phyloP scores from a whole-genome alignment of 768 basidiomycete genomes.

The Pisolithus sp. region DNA sequence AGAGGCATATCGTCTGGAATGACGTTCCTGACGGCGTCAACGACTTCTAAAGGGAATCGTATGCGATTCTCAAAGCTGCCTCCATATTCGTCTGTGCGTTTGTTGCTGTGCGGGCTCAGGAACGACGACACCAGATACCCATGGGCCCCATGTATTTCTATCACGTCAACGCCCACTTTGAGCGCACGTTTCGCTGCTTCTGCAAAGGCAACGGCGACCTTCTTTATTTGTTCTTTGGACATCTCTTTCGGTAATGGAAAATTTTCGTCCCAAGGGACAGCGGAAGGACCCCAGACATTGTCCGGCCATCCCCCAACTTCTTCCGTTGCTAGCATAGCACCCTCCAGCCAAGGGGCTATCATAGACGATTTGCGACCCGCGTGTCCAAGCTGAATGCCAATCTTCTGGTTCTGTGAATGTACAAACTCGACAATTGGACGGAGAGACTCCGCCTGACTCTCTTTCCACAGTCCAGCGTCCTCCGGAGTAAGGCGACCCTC shows the following conservation, averaged over 20 bases:
- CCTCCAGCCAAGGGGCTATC: slow-evolving; percentile 52
- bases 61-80: slow-evolving; percentile 70
- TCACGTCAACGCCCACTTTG: slow-evolving; percentile 62
- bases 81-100: slow-evolving; percentile 64
- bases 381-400: slow-evolving; percentile 72
- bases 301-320: slow-evolving; percentile 46
- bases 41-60: slow-evolving; percentile 57
- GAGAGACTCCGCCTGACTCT: slow-evolving; percentile 53
- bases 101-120: slow-evolving; percentile 70
- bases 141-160: slow-evolving; percentile 73
- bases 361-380: slow-evolving; percentile 66
- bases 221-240: slow-evolving; percentile 46
- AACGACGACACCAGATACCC: slow-evolving; percentile 57
- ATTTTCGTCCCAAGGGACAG: slow-evolving; percentile 44
- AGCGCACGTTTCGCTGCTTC: slow-evolving; percentile 49
- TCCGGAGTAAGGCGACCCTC: slow-evolving; percentile 65
- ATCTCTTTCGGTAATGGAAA: slow-evolving; percentile 57
- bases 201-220: slow-evolving; percentile 55
- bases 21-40: slow-evolving; percentile 41
- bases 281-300: slow-evolving; percentile 52
- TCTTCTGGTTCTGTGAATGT: slow-evolving; percentile 62
- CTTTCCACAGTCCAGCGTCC: slow-evolving; percentile 63
- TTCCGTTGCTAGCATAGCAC: slow-evolving; percentile 28
- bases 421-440: slow-evolving; percentile 69
- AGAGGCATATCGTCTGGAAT: slow-evolving; percentile 59